Evolutionary conservation across 2,329 filamentous ascomycete genomes (phyloP).

Genomic region (Daldinia sp.): DNA sequence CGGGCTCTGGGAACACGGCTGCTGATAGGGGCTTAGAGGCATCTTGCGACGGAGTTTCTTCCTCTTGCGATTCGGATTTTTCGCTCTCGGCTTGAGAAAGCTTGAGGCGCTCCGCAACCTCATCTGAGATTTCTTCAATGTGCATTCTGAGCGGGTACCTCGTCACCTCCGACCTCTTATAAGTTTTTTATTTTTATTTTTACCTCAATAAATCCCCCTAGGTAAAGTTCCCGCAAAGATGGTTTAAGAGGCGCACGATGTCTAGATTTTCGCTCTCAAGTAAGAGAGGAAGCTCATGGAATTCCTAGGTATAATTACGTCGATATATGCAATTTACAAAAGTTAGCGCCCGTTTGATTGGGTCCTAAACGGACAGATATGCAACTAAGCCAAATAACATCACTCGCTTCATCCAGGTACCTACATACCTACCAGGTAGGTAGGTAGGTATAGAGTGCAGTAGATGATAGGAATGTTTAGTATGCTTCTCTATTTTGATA

Average conservation of each 20-base stretch:
- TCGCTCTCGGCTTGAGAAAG: conserved; percentile 51
- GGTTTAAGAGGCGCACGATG: background rate
- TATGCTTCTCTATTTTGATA: background rate
- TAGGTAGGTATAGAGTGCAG: no score
- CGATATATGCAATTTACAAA: conserved; percentile 23
- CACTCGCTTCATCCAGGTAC: background rate
- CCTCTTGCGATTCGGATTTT: conserved; percentile 32
- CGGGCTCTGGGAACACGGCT: conserved; percentile 57
- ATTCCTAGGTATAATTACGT: conserved; percentile 34
- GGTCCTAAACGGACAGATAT: conserved; percentile 12
- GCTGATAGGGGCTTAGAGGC: conserved; percentile 27
- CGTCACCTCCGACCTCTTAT: background rate
- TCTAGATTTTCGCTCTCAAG: background rate
- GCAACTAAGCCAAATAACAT: conserved; percentile 22
- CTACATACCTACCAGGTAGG: no score
- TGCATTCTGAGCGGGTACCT: conserved; percentile 47
- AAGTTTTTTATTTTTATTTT: background rate
- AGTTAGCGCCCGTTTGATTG: conserved; percentile 5
- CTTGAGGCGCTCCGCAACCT: conserved; percentile 53
- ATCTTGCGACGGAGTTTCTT: conserved; percentile 27
- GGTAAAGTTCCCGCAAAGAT: background rate
- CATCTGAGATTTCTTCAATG: conserved; percentile 59
- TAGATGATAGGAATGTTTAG: background rate
- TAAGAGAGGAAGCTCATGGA: conserved; percentile 14
- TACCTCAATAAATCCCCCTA: no score